Base-by-base conservation (phyloP, 148 eudicot genomes). In the Gaultheria prostrata region DNA sequence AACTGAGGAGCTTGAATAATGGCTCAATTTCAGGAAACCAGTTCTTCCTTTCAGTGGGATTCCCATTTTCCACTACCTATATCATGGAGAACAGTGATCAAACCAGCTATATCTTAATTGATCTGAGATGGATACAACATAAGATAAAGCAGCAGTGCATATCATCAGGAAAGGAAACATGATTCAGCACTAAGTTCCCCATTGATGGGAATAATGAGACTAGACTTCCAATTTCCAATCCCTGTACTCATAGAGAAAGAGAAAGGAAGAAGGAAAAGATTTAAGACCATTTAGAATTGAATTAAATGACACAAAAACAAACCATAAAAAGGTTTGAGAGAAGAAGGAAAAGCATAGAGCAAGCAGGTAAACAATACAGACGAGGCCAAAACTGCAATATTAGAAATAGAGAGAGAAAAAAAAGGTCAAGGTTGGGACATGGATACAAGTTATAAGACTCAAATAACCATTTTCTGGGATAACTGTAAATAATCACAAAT, bases 1-100 rank as follows among this genome's bases (percentile, higher is more conserved):
- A 97, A 85, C 99, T 87, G 81, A 97, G 99, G 83, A 97, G 98
- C 91, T 92, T 97, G 88, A 97, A 95, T 80, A 97, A 85, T 78
- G 98, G 98, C 86, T 97, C 98, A 76, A 95, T 95, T 87, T 97
- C 98, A 87, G 95, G 92, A 86, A 97, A 97, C 98, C 99, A 97
- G 85, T 92, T 91, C 88, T 89, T 95, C 83, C 92, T 86, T 84
- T 91, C 97, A 88, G 85, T 63, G 61, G 99, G 94, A 84, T 88
- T 93, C 74, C 97, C 98, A 87, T 93, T 88, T 87, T 93, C 93
- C 85, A 94, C 87, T 13, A 96, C 99, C 99, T 96, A 84, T 80
- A 77, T 39, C 79, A 83, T 33, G 50, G 9, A 78, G 77, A 61
- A 77, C 14, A 24, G 50, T 21, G 9, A 82, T 26, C 26, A 9